Conservation (phyloP, 2,329 filamentous ascomycete genomes). For the Apiospora hydei region DNA sequence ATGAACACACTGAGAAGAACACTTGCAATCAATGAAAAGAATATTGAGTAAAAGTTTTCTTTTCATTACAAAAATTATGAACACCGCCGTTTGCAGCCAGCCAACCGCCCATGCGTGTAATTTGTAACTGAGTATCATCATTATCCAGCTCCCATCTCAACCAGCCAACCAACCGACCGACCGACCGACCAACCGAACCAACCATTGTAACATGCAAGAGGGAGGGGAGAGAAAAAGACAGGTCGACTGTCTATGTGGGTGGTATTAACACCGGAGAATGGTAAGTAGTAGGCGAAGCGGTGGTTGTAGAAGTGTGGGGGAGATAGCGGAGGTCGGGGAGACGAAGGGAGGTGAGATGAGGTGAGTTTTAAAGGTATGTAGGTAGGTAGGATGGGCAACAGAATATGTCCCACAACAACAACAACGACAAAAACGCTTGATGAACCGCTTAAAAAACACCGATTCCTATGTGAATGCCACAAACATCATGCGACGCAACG, state of each 20-base stretch:
- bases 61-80: neutral
- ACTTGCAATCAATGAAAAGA: neutral
- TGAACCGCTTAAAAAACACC: neutral
- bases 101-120: conserved; percentile 11
- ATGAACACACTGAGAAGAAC: neutral
- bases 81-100: conserved; percentile 17
- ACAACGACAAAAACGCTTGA: neutral
- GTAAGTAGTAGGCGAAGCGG: too few species aligned
- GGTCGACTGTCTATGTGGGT: neutral
- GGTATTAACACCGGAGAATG: neutral
- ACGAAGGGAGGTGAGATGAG: neutral
- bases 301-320: neutral
- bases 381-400: neutral
- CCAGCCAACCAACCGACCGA: neutral
- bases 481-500: neutral
- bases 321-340: neutral
- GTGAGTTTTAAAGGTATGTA: neutral
- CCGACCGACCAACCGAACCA: neutral
- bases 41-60: neutral
- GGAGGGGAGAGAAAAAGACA: neutral
- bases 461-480: conserved; percentile 4
- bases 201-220: neutral
- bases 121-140: conserved; percentile 9
- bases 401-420: neutral
- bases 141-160: neutral